phyloP scores from a whole-genome alignment of 345 rosid species.

The Citrus australasica region DNA sequence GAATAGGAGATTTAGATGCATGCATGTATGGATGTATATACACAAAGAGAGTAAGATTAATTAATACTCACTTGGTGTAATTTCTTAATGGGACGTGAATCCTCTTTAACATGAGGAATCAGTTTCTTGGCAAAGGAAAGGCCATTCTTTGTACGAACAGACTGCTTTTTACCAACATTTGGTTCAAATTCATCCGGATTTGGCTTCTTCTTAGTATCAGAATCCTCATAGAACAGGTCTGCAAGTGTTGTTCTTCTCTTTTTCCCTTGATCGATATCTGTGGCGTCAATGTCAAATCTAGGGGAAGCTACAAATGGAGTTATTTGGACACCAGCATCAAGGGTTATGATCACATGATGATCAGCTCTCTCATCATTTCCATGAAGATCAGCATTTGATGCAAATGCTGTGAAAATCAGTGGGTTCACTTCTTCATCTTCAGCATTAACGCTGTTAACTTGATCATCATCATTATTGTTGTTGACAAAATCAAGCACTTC shows the following conservation, averaged over 20 bases:
- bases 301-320: slow-evolving; percentile 14
- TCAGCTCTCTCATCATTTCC: slow-evolving; percentile 10
- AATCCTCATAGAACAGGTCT: slow-evolving; percentile 71
- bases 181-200: slow-evolving; percentile 24
- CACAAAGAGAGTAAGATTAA: not conserved
- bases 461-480: not conserved
- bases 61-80: slow-evolving; percentile 40
- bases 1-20: not conserved
- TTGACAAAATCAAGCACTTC: slow-evolving; percentile 13
- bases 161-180: slow-evolving; percentile 19
- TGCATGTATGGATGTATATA: not conserved
- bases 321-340: slow-evolving; percentile 20
- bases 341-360: slow-evolving; percentile 18
- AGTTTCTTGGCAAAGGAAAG: slow-evolving; percentile 61
- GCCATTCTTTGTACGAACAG: slow-evolving; percentile 33
- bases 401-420: slow-evolving; percentile 40
- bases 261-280: slow-evolving; percentile 30
- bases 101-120: slow-evolving; percentile 50
- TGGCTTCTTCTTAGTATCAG: slow-evolving; percentile 32
- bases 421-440: slow-evolving; percentile 59
- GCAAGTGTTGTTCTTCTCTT: slow-evolving; percentile 69
- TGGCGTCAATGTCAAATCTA: slow-evolving; percentile 8
- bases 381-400: not conserved
- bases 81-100: slow-evolving; percentile 61
- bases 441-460: slow-evolving; percentile 13